phyloP scores from a whole-genome alignment of 805 yeast genomes.

The Naumovozyma dairenensis region DNA sequence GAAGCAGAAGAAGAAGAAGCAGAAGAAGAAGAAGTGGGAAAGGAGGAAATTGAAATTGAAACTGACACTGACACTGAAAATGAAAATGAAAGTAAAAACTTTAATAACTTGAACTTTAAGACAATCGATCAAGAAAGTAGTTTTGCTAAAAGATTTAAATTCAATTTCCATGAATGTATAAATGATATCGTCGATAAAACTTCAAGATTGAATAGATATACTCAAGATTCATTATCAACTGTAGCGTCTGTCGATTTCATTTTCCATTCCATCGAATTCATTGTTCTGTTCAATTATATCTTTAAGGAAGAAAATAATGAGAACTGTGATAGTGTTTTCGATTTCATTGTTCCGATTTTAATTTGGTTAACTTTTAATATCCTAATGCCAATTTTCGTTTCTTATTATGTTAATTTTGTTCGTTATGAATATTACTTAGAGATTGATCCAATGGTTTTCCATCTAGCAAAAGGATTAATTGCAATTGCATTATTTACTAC shows the following conservation, averaged over 20 bases:
- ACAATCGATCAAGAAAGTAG: slow-evolving; percentile 6
- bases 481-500: slow-evolving; percentile 13
- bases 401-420: slow-evolving; percentile 25
- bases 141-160: slow-evolving; percentile 9
- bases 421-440: slow-evolving; percentile 22
- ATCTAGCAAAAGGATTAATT: slow-evolving; percentile 17
- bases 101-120: slow-evolving; percentile 5
- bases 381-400: slow-evolving; percentile 14
- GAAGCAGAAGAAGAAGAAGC: slow-evolving; percentile 1
- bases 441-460: slow-evolving; percentile 26
- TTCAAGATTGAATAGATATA: slow-evolving; percentile 13
- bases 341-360: slow-evolving; percentile 5
- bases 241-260: slow-evolving; percentile 14
- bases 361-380: slow-evolving; percentile 14
- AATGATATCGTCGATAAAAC: slow-evolving; percentile 14
- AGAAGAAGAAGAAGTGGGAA: slow-evolving; percentile 2
- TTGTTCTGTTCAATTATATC: slow-evolving; percentile 1
- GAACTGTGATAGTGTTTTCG: slow-evolving; percentile 3
- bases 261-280: slow-evolving; percentile 16
- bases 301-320: neutral
- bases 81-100: slow-evolving; percentile 1
- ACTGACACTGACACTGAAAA: neutral
- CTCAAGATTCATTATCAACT: slow-evolving; percentile 21
- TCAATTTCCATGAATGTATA: slow-evolving; percentile 16
- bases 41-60: neutral